Conservation (phyloP, 2,329 filamentous ascomycete genomes). For the Lecanicillium sp. region DNA sequence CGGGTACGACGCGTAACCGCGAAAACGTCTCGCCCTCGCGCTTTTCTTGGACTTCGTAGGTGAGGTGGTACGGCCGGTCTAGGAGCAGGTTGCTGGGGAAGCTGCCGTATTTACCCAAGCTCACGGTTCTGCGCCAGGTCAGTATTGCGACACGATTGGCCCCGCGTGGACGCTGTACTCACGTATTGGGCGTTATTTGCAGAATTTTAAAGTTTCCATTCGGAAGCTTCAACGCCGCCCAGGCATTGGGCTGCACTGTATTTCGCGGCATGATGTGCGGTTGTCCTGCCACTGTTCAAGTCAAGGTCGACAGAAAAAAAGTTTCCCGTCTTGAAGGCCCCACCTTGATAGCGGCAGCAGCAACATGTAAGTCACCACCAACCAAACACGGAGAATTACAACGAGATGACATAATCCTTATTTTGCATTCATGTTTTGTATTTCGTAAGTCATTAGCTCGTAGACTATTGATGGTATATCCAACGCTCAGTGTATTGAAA, state of each 20-base stretch:
- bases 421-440: too few species aligned
- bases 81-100: slow-evolving; percentile 87
- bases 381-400: background rate
- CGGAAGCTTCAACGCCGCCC: slow-evolving; percentile 54
- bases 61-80: slow-evolving; percentile 85
- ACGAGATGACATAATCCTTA: too few species aligned
- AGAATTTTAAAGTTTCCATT: slow-evolving; percentile 53
- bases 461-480: background rate
- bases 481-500: slow-evolving; percentile 20
- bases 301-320: background rate
- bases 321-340: slow-evolving; percentile 8
- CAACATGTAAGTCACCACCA: slow-evolving; percentile 7
- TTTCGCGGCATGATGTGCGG: slow-evolving; percentile 24
- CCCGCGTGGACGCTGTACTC: slow-evolving; percentile 18
- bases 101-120: slow-evolving; percentile 84
- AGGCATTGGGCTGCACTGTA: slow-evolving; percentile 47
- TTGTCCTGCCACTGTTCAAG: slow-evolving; percentile 3
- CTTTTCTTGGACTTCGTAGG: slow-evolving; percentile 80
- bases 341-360: background rate
- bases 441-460: background rate
- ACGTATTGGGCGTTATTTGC: slow-evolving; percentile 57
- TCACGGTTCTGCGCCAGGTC: slow-evolving; percentile 60
- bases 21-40: slow-evolving; percentile 57
- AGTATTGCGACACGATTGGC: slow-evolving; percentile 16
- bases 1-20: slow-evolving; percentile 69